phyloP scores from a whole-genome alignment of 371 early-diverging fungal genomes.

The Paramicrosporidium saccamoebae region DNA sequence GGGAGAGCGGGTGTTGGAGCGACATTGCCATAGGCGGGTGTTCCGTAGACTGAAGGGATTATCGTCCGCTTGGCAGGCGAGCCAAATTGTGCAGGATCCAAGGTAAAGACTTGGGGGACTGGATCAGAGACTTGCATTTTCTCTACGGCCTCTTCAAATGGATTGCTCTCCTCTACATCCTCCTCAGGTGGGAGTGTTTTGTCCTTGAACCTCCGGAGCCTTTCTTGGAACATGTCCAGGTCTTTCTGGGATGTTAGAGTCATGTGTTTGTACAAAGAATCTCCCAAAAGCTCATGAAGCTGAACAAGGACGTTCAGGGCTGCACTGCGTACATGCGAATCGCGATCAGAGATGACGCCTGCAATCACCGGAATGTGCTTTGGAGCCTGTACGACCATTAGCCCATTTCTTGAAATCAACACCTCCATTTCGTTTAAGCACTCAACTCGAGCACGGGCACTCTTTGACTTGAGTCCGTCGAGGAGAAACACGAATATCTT shows the following conservation, averaged over 20 bases:
- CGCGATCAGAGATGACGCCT: slow-evolving; percentile 33
- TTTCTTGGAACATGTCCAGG: slow-evolving; percentile 31
- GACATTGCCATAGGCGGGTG: slow-evolving; percentile 1
- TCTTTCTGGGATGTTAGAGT: slow-evolving; percentile 41
- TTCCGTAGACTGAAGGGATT: no score
- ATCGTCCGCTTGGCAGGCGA: no score
- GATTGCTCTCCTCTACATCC: not conserved
- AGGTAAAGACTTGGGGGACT: no score
- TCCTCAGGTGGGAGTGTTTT: not conserved
- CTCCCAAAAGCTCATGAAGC: slow-evolving; percentile 22
- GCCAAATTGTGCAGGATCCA: no score
- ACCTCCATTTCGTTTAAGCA: slow-evolving; percentile 37
- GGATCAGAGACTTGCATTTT: no score
- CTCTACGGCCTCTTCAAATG: slow-evolving; percentile 1
- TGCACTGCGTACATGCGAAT: slow-evolving; percentile 37
- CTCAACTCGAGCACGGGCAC: slow-evolving; percentile 41
- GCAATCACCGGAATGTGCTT: slow-evolving; percentile 33
- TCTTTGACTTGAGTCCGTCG: slow-evolving; percentile 33
- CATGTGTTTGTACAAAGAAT: slow-evolving; percentile 24
- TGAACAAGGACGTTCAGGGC: slow-evolving; percentile 30
- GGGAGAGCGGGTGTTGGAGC: no score
- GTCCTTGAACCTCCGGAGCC: slow-evolving; percentile 15
- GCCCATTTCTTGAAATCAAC: slow-evolving; percentile 32
- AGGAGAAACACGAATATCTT: slow-evolving; percentile 28
- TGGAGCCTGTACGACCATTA: slow-evolving; percentile 21